phyloP scores from a whole-genome alignment of 1,284 basidiomycete species.

The Rhodotorula sp. region DNA sequence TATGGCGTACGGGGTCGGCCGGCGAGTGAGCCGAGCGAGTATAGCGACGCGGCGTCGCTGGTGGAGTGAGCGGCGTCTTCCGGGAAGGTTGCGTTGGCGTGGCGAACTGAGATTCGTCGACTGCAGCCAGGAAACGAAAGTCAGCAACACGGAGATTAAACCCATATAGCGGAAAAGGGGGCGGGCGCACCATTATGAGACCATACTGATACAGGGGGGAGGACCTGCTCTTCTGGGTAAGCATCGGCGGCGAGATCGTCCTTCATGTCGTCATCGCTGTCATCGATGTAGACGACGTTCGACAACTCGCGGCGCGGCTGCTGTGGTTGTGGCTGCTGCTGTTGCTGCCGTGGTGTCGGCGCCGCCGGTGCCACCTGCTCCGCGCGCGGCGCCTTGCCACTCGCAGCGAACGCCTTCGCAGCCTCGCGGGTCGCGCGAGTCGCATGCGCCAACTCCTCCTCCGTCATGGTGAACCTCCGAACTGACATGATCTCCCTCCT shows the following conservation, averaged over 20 bases:
- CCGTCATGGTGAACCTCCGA: constrained; percentile 65
- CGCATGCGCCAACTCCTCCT: constrained; percentile 56
- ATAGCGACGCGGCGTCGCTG: constrained; percentile 29
- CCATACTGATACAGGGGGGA: constrained; percentile 10
- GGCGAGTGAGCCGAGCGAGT: constrained; percentile 13
- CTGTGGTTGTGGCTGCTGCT: neutral
- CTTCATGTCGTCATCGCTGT: constrained; percentile 8
- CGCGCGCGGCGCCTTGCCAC: constrained; percentile 1
- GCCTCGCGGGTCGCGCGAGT: constrained; percentile 47
- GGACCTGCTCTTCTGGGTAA: constrained; percentile 15
- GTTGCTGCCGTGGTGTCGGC: too few relatives aligned
- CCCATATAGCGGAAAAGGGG: too few relatives aligned
- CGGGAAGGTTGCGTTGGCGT: constrained; percentile 28
- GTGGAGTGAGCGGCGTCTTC: constrained; percentile 33
- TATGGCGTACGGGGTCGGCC: constrained; percentile 9
- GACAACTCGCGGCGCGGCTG: neutral
- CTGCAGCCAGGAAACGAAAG: neutral
- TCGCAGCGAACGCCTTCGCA: constrained; percentile 42
- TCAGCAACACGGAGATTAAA: neutral
- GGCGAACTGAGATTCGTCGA: constrained; percentile 6
- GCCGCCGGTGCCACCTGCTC: constrained; percentile 2
- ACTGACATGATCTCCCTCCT: constrained; percentile 60
- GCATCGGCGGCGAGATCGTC: constrained; percentile 24
- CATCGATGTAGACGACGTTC: constrained; percentile 16
- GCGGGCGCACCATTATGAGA: constrained; percentile 7